phyloP scores from a whole-genome alignment of 306 rosid genomes.

The Prunus campanulata region DNA sequence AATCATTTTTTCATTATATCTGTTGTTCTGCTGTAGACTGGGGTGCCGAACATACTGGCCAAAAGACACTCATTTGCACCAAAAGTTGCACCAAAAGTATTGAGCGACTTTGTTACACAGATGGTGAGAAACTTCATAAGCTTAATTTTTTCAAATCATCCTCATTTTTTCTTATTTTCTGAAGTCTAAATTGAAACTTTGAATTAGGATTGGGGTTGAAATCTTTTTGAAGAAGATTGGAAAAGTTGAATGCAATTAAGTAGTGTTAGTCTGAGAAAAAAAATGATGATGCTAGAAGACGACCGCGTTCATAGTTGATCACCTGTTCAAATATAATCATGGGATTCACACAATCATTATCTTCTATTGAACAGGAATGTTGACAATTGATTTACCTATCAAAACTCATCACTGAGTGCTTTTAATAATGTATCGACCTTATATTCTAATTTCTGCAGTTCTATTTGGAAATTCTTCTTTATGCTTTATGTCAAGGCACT shows the following conservation, averaged over 20 bases:
- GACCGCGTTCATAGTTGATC: background rate
- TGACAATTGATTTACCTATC: background rate
- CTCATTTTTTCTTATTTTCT: too few species aligned
- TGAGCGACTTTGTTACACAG: background rate
- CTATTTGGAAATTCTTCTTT: too few species aligned
- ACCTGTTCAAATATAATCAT: background rate
- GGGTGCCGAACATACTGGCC: background rate
- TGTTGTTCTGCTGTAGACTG: background rate
- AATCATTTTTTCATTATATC: background rate
- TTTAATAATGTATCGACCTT: too few species aligned
- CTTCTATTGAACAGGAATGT: background rate
- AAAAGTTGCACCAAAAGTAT: background rate
- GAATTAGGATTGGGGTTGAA: too few species aligned
- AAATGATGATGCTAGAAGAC: background rate
- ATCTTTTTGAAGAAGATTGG: background rate
- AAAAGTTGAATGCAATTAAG: background rate
- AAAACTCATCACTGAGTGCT: too few species aligned
- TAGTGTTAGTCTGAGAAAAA: background rate
- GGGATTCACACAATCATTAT: background rate
- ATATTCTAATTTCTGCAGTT: too few species aligned
- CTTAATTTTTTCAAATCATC: too few species aligned
- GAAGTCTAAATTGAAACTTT: too few species aligned
- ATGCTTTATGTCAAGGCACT: too few species aligned
- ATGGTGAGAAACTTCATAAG: background rate
- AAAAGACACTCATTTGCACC: background rate